Base-by-base conservation (phyloP, 169 alveolate genomes). In the Eimeria falciformis region DNA sequence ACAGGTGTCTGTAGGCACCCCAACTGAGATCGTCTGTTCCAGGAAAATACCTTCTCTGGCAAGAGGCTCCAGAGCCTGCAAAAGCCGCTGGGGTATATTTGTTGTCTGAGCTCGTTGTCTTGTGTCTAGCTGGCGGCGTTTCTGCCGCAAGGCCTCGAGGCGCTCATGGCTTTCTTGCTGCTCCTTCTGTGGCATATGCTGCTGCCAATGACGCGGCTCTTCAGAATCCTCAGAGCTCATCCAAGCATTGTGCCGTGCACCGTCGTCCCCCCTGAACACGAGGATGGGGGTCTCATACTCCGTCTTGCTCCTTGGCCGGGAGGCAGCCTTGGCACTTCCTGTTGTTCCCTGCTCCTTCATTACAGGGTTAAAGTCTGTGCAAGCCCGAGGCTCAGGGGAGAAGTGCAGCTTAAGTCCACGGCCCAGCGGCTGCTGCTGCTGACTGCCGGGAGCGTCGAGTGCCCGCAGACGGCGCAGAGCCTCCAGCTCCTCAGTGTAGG, bases 371-470 rank as follows among this genome's bases (percentile, higher is more conserved):
- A n/a, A n/a, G n/a, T n/a, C n/a, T n/a, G n/a, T n/a, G n/a, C n/a
- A n/a, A n/a, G n/a, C n/a, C n/a, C n/a, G n/a, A n/a, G n/a, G n/a
- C n/a, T n/a, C n/a, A n/a, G n/a, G n/a, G n/a, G n/a, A n/a, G n/a
- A n/a, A n/a, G n/a, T n/a, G n/a, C n/a, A n/a, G n/a, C n/a, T n/a
- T n/a, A n/a, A n/a, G n/a, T n/a, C n/a, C n/a, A n/a, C n/a, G n/a
- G n/a, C n/a, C n/a, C 62, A 23, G 86, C 86, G 43, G 69, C 50
- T 77, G 86, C 68, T 47, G 86, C 86, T 23, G 66, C 68, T 77
- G 46, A 12, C 29, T 27, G 29, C 45, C 68, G n/a, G 65, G 47
- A 46, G 86, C 86, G 4, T 53, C 85, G n/a, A n/a, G 65, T 45
- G 5, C 40, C n/a, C 25, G 40, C 6, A 11, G 7, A 56, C 55